Percentiles rank a stretch among this genome's conserved stretches.
Evolutionary conservation across 768 basidiomycete genomes (phyloP).

Genomic region (Russula emetica): DNA sequence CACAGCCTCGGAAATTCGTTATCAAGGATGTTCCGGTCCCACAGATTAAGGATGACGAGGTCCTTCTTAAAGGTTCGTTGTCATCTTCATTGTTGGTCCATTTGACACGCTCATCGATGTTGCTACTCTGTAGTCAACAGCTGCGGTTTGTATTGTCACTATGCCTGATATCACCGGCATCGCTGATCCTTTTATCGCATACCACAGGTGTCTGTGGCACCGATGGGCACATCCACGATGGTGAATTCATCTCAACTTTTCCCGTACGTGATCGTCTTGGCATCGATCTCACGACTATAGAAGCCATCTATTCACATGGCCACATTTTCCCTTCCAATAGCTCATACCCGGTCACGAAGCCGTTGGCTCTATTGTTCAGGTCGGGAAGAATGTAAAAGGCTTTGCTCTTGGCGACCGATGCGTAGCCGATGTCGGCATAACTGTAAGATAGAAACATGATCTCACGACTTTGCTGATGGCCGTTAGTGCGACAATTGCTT

Average conservation of each 20-base stretch:
- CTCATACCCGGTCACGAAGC: constrained; percentile 74
- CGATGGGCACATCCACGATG: constrained; percentile 57
- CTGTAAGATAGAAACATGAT: constrained; percentile 42
- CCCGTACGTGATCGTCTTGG: constrained; percentile 42
- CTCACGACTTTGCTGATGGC: constrained; percentile 2
- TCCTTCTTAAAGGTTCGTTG: constrained; percentile 62
- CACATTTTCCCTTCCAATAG: constrained; percentile 33
- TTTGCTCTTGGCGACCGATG: constrained; percentile 77
- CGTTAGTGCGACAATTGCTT: constrained; percentile 77
- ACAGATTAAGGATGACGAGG: constrained; percentile 58
- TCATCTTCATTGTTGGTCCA: background rate
- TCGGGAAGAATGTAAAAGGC: constrained; percentile 76
- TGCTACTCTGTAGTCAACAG: constrained; percentile 26
- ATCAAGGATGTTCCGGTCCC: constrained; percentile 68
- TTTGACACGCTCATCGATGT: background rate
- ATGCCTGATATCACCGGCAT: background rate
- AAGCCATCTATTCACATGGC: background rate
- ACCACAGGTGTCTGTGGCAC: constrained; percentile 60
- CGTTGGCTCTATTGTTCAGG: constrained; percentile 65
- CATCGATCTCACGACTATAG: background rate
- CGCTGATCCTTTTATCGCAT: constrained; percentile 11
- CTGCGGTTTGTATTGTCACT: constrained; percentile 29
- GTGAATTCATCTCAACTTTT: constrained; percentile 68
- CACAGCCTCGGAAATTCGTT: constrained; percentile 61
- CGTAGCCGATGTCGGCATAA: constrained; percentile 75